Percentiles rank a stretch among this genome's conserved stretches.
Evolutionary conservation across 192 early-diverging fungal species (phyloP).

Genomic region (Allomyces macrogynus): DNA sequence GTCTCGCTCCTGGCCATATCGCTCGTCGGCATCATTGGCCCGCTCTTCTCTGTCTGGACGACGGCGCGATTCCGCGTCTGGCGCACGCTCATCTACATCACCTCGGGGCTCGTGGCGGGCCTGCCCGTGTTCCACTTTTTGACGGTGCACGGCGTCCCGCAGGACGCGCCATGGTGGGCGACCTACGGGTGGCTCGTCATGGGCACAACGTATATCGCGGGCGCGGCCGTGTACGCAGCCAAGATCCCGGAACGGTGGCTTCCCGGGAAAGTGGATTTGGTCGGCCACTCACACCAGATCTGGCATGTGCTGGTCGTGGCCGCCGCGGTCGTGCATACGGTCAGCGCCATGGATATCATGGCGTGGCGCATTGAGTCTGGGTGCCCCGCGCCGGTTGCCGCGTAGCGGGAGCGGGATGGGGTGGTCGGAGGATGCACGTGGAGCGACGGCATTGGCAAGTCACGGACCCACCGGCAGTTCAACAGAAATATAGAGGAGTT

Average conservation of each 20-base stretch:
- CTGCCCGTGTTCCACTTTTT: constrained; percentile 27
- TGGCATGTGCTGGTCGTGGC: constrained; percentile 42
- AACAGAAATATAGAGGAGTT: no score
- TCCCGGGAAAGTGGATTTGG: constrained; percentile 33
- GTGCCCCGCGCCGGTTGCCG: no score
- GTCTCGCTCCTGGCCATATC: constrained; percentile 23
- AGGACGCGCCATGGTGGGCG: constrained; percentile 22
- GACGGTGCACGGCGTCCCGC: constrained; percentile 15
- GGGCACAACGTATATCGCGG: constrained; percentile 15
- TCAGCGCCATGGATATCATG: no score
- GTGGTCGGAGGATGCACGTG: no score
- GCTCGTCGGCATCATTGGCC: constrained; percentile 23
- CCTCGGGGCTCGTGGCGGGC: constrained; percentile 24
- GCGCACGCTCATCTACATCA: constrained; percentile 29
- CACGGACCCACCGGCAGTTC: no score
- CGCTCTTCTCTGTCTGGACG: constrained; percentile 32
- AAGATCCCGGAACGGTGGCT: constrained; percentile 38
- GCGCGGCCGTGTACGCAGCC: constrained; percentile 17
- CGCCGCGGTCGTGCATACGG: constrained; percentile 3
- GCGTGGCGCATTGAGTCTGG: no score
- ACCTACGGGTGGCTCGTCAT: constrained; percentile 22
- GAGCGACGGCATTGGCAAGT: no score
- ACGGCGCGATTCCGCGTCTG: constrained; percentile 20
- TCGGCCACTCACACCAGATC: constrained; percentile 37
- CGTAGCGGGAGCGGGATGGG: no score